Evolutionary conservation across 2,329 filamentous ascomycete species (phyloP), one percentile per base, ranked within the genome.

Genomic region (Aspergillus amoenus): DNA sequence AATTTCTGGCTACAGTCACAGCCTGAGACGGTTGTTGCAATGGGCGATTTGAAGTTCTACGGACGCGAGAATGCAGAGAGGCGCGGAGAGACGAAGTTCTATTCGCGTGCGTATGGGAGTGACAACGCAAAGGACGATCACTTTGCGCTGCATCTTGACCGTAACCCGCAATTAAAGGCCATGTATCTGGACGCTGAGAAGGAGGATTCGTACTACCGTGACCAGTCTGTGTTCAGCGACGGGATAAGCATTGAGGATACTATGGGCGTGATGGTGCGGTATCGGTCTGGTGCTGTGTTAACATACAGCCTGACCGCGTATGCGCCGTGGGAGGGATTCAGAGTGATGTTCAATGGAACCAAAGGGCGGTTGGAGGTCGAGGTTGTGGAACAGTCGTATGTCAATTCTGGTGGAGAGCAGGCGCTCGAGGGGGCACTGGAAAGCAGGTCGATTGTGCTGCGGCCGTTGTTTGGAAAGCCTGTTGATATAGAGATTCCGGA

Each of bases 201-300:
- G 56, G 85, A 87, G 64, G 85, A 87, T 61, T 78, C 78, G 15
- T 87, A 87, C 63, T 79, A 82, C 58, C 80, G 84, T 0, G 84
- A 87, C 64, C 84, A 86, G 69, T 85, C 80, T 61, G 83, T 86
- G 0, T 87, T 87, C 53, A 78, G 82, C 0, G 84, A 87, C 58
- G 85, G 84, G 1, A 85, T 87, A 55, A 85, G 77, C 61, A 87
- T 87, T 57, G 84, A 87, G 67, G 85, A 87, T 63, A 87, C 84
- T 0, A 85, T 87, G 83, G 83, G 78, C 40, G 70, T 87, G 22
- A 74, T 87, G 45, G 81, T 87, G 21, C 74, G 79, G 50, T 87
- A 87, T 64, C 73, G 76, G 17, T 83, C 78, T 51, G 81, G 83
- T 2, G 83, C 82, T 0, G 79, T 83, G 24, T 70, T 87, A 67